Evolutionary conservation across 2,329 filamentous ascomycete genomes (phyloP), one percentile per base, ranked within the genome.

Genomic region (Didymella arachidicola): DNA sequence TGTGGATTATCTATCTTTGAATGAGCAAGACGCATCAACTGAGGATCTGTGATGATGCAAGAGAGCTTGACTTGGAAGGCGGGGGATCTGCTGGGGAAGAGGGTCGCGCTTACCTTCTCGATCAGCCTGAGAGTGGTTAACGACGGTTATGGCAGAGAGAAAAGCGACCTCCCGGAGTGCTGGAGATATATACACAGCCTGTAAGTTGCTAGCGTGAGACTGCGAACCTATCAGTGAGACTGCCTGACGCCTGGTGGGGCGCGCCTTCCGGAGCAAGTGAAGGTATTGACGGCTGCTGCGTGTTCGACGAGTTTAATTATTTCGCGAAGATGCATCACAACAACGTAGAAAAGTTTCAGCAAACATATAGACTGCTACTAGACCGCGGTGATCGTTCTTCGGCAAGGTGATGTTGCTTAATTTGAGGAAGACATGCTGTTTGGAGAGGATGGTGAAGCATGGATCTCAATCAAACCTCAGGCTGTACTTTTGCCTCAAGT

Each of bases 181-280:
- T 19, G 12, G 18, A 19, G 5, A 42, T 36, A 52, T 29, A 47
- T 38, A 38, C 36, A 16, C 32, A 27, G 12, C 18, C 25, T 10
- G 22, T 14, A 10, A 18, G 29, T 26, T 22, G 4, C 34, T 52
- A 48, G 48, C 36, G 42, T 38, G 42, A 48, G 46, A 39, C 27
- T 18, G 22, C 27, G 36, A 25, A 10, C 34, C 32, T 26, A 5
- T 39, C 34, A 34, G 34, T 43, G 48, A 57, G 48, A 22, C 7
- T n/a, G 25, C 16, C 32, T 25, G 26, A 46, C 26, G 25, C 18
- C 14, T 45, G 16, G 19, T 38, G 41, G 22, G 27, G 27, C 12
- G 29, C 22, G 10, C 26, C 19, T 45, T 16, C 32, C 19, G 6
- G 30, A 32, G 53, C 54, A 48, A 47, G 54, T 57, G 54, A 57